phyloP scores from a whole-genome alignment of 257 asterid genomes.

The Rehmannia glutinosa region DNA sequence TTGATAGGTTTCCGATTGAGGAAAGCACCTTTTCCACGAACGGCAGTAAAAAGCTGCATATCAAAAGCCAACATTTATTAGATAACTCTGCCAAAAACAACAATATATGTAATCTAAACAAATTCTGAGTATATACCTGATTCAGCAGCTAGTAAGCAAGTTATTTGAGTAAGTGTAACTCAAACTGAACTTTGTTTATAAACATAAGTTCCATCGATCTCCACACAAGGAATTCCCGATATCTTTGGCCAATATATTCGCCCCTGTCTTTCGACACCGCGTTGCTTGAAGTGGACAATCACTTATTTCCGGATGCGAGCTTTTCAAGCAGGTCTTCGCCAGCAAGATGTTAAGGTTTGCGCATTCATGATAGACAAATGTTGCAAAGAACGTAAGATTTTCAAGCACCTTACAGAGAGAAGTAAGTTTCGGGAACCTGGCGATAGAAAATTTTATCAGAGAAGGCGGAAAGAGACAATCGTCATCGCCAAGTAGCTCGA shows the following conservation, averaged over 20 bases:
- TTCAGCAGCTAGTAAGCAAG: background rate
- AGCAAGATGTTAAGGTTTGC: slow-evolving; percentile 40
- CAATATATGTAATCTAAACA: too few relatives aligned
- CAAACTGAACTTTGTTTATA: slow-evolving; percentile 27
- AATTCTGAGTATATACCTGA: slow-evolving; percentile 21
- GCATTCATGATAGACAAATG: slow-evolving; percentile 58
- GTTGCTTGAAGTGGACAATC: slow-evolving; percentile 37
- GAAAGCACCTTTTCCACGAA: slow-evolving; percentile 71
- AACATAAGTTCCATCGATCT: slow-evolving; percentile 44
- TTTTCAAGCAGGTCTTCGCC: slow-evolving; percentile 37
- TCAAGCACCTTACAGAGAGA: slow-evolving; percentile 54
- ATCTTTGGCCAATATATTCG: slow-evolving; percentile 58
- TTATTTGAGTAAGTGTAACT: background rate
- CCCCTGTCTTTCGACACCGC: slow-evolving; percentile 52
- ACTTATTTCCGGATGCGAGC: slow-evolving; percentile 61
- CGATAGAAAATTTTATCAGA: slow-evolving; percentile 44
- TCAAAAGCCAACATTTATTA: slow-evolving; percentile 16
- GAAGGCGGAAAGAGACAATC: slow-evolving; percentile 45
- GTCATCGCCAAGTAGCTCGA: slow-evolving; percentile 39
- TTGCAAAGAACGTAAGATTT: slow-evolving; percentile 35
- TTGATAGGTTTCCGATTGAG: slow-evolving; percentile 68
- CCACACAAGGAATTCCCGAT: slow-evolving; percentile 67
- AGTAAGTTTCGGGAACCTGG: slow-evolving; percentile 48
- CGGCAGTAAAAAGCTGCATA: slow-evolving; percentile 70
- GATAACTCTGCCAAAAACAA: too few relatives aligned